These are phyloP conservation scores for Ophiocordyceps polyrhachis-furcata DNA, from an alignment of 2,329 filamentous ascomycete genomes.

Conservation along the genomic window DNA sequence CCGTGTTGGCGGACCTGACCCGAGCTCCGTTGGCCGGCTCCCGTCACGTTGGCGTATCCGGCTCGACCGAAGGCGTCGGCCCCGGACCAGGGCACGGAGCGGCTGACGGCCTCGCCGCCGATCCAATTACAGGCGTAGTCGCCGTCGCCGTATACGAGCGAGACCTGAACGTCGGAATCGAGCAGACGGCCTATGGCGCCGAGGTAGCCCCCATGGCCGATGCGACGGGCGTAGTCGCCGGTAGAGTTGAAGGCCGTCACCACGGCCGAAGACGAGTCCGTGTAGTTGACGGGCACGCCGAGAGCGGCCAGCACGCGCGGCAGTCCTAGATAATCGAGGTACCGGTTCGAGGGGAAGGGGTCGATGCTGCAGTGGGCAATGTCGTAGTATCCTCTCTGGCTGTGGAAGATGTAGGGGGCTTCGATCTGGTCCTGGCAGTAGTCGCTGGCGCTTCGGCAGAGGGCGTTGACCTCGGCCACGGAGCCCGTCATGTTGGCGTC, in stretches of 20 bases:
- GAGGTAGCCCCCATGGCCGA: constrained; percentile 22
- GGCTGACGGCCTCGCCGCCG: constrained; percentile 51
- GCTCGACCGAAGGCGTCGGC: constrained; percentile 30
- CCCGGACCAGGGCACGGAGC: constrained; percentile 36
- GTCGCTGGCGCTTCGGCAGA: constrained; percentile 31
- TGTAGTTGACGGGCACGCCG: constrained; percentile 42
- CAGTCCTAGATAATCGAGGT: constrained; percentile 38
- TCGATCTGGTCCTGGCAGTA: constrained; percentile 34
- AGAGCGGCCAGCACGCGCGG: constrained; percentile 36
- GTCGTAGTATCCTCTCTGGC: constrained; percentile 29
- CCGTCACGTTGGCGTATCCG: constrained; percentile 47
- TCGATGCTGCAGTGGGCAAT: constrained; percentile 36
- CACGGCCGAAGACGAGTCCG: constrained; percentile 21
- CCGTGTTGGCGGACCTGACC: constrained; percentile 57
- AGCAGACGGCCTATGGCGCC: constrained; percentile 38
- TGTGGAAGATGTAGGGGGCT: neutral
- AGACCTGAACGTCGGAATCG: constrained; percentile 45
- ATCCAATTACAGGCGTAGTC: constrained; percentile 46
- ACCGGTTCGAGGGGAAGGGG: constrained; percentile 36
- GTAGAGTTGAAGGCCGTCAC: constrained; percentile 39
- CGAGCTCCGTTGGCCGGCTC: constrained; percentile 45
- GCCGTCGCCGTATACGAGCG: constrained; percentile 48
- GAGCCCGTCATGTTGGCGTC: constrained; percentile 24
- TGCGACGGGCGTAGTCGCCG: constrained; percentile 28
- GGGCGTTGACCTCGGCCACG: constrained; percentile 27